phyloP scores from a whole-genome alignment of 768 basidiomycete genomes.

The Hydnum rufescens region DNA sequence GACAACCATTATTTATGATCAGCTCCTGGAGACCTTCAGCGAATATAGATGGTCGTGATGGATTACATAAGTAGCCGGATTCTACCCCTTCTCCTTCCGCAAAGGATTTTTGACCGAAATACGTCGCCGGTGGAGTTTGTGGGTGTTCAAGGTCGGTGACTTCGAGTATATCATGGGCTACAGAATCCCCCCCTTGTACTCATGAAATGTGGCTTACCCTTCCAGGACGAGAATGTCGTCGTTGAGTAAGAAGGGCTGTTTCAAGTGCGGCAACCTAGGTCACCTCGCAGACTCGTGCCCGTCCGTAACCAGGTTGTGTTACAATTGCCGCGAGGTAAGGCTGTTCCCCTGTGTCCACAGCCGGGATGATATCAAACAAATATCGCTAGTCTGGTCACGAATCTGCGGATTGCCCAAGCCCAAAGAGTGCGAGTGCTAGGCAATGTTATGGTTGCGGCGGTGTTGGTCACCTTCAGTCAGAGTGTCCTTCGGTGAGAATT shows the following conservation, averaged over 20 bases:
- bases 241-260: constrained; percentile 49
- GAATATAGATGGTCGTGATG: no score
- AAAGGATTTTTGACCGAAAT: no score
- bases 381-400: constrained; percentile 54
- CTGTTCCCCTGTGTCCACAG: background rate
- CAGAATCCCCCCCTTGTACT: no score
- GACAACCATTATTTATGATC: no score
- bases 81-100: no score
- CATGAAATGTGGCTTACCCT: no score
- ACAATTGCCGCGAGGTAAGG: constrained; percentile 59
- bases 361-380: background rate
- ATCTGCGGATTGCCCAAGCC: constrained; percentile 69
- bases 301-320: constrained; percentile 76
- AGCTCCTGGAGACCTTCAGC: no score
- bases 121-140: no score
- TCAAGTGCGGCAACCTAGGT: constrained; percentile 86
- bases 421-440: constrained; percentile 63
- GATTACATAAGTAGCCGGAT: no score
- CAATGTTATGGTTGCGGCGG: constrained; percentile 91
- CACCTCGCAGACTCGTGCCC: constrained; percentile 87
- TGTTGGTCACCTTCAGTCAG: constrained; percentile 71
- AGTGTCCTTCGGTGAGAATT: constrained; percentile 62
- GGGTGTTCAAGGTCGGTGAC: no score
- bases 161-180: no score
- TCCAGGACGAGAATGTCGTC: background rate